A percentile compares a stretch with the other conserved stretches of the same genome.
Conservation (phyloP, 371 early-diverging fungal species). For the Rhizopus arrhizus region DNA sequence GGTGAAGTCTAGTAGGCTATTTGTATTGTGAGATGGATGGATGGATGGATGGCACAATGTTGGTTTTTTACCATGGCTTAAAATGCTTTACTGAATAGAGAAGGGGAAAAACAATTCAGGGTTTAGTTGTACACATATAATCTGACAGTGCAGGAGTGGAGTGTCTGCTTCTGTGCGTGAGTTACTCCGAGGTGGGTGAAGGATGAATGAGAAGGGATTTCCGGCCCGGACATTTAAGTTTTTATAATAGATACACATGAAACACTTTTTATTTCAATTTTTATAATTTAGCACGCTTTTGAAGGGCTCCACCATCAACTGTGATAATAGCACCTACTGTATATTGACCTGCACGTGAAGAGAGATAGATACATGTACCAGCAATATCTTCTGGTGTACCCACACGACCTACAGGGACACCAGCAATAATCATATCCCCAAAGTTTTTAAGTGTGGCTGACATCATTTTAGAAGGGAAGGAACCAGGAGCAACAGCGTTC, state of each 20-base stretch:
- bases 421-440: conserved; percentile 59
- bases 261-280: background rate
- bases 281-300: conserved; percentile 1
- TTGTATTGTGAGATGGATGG: conserved; percentile 6
- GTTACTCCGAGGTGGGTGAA: background rate
- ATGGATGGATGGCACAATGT: conserved; percentile 7
- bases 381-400: conserved; percentile 88
- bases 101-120: conserved; percentile 4
- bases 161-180: no score
- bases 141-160: no score
- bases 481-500: conserved; percentile 91
- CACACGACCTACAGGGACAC: conserved; percentile 75
- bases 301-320: conserved; percentile 77
- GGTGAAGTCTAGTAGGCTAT: conserved; percentile 84
- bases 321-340: conserved; percentile 78
- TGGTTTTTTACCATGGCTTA: conserved; percentile 34
- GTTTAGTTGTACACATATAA: background rate
- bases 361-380: conserved; percentile 74
- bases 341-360: conserved; percentile 75
- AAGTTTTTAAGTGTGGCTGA: conserved; percentile 65
- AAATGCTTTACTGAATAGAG: conserved; percentile 35
- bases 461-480: conserved; percentile 91
- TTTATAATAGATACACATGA: background rate
- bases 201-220: background rate
- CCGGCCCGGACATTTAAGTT: background rate